Evolutionary conservation across 139 green algal genomes (phyloP).

Genomic region (Chlorella sp.): DNA sequence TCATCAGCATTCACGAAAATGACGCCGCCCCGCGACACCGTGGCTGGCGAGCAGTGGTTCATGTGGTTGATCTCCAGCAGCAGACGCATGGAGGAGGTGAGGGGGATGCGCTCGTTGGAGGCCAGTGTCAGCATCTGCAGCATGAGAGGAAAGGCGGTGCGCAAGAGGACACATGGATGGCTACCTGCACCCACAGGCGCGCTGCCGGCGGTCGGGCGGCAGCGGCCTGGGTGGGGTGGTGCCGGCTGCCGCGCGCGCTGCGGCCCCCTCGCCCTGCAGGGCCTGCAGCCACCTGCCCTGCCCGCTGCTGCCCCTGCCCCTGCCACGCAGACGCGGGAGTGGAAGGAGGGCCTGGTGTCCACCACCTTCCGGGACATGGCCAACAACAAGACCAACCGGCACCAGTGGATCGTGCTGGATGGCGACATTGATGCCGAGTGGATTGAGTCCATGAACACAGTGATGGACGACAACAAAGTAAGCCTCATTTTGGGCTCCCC

Average conservation of each 20-base stretch:
- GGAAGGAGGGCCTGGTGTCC: slow-evolving; percentile 93
- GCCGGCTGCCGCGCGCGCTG: too few relatives aligned
- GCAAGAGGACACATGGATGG: too few relatives aligned
- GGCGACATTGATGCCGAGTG: slow-evolving; percentile 95
- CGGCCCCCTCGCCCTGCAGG: too few relatives aligned
- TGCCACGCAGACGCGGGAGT: slow-evolving; percentile 83
- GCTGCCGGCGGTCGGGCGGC: not conserved
- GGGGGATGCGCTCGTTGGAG: slow-evolving; percentile 93
- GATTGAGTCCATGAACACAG: slow-evolving; percentile 94
- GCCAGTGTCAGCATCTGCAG: slow-evolving; percentile 91
- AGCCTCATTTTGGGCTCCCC: too few relatives aligned
- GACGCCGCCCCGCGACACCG: slow-evolving; percentile 92
- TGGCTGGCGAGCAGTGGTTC: slow-evolving; percentile 92
- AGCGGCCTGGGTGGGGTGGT: too few relatives aligned
- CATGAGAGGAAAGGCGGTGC: too few relatives aligned
- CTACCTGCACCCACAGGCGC: slow-evolving; percentile 74
- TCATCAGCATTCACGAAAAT: slow-evolving; percentile 93
- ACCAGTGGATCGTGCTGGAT: slow-evolving; percentile 98
- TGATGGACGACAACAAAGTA: slow-evolving; percentile 58
- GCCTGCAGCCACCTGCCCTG: not conserved
- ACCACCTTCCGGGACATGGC: slow-evolving; percentile 50
- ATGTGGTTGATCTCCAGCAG: slow-evolving; percentile 88
- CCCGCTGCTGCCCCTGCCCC: not conserved
- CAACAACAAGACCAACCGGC: slow-evolving; percentile 85
- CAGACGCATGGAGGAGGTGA: slow-evolving; percentile 89